phyloP scores from a whole-genome alignment of 2,329 filamentous ascomycete genomes.

The Monilinia polystroma region DNA sequence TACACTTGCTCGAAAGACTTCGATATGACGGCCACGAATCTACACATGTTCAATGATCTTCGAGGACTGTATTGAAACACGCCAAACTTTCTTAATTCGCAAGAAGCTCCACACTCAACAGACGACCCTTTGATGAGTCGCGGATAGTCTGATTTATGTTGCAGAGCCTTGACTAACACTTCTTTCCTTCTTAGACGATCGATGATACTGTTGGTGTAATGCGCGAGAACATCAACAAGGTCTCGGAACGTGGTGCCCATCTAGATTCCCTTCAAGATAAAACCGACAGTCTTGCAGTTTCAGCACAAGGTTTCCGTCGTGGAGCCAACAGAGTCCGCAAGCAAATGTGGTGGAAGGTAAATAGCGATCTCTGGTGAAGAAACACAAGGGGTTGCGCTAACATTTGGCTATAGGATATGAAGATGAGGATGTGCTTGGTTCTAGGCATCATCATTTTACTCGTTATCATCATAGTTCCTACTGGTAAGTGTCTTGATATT shows the following conservation, averaged over 20 bases:
- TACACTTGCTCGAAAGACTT: background rate
- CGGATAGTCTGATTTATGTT: slow-evolving; percentile 11
- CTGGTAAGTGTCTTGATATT: slow-evolving; percentile 60
- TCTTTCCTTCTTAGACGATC: slow-evolving; percentile 70
- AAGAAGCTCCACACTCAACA: background rate
- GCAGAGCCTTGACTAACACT: slow-evolving; percentile 29
- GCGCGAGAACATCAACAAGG: slow-evolving; percentile 97
- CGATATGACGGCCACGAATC: background rate
- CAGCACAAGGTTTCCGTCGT: slow-evolving; percentile 91
- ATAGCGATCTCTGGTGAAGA: background rate
- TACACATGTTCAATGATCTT: background rate
- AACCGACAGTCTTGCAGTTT: slow-evolving; percentile 89
- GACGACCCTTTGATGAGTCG: slow-evolving; percentile 5
- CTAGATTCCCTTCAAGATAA: slow-evolving; percentile 89
- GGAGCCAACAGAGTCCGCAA: slow-evolving; percentile 95
- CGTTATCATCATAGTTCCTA: slow-evolving; percentile 89
- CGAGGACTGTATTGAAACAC: background rate
- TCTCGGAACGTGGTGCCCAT: slow-evolving; percentile 86
- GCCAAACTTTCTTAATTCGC: background rate
- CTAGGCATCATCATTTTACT: slow-evolving; percentile 88
- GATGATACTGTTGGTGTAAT: slow-evolving; percentile 93
- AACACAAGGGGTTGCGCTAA: background rate
- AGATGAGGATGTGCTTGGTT: slow-evolving; percentile 98
- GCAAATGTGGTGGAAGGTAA: slow-evolving; percentile 70
- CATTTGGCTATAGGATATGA: slow-evolving; percentile 47